Percentiles rank a stretch among this genome's conserved stretches.
These are phyloP conservation scores for Chaetoceros muelleri DNA, from an alignment of 108 stramenopile genomes.

Conservation along the genomic window DNA sequence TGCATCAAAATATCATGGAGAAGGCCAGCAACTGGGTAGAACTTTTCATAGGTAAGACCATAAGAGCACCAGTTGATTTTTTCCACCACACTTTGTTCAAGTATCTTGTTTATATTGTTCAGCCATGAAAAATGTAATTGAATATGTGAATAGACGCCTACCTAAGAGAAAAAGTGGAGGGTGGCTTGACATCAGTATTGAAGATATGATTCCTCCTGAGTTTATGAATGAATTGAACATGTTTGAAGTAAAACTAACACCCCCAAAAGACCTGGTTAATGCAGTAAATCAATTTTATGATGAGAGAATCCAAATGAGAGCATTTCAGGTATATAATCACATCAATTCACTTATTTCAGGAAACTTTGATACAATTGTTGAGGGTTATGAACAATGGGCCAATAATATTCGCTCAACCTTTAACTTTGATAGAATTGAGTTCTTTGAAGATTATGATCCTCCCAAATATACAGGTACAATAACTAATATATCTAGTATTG, in stretches of 20 bases:
- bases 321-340: neutral
- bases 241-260: neutral
- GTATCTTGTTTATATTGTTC: too few relatives aligned
- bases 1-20: neutral
- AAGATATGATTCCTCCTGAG: neutral
- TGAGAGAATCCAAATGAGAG: neutral
- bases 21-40: neutral
- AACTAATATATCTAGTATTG: slow-evolving; percentile 5
- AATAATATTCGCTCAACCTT: neutral
- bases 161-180: neutral
- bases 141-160: neutral
- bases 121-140: neutral
- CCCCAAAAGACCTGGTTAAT: neutral
- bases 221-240: neutral
- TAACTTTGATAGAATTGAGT: neutral
- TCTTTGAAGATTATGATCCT: slow-evolving; percentile 23
- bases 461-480: slow-evolving; percentile 15
- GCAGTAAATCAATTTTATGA: neutral
- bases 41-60: neutral
- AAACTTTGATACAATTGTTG: neutral
- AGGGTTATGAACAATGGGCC: neutral
- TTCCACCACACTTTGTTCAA: too few relatives aligned
- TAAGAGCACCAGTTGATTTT: too few relatives aligned
- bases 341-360: neutral
- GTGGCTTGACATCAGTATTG: neutral